Evolutionary conservation across 1,139 yeast species (phyloP).

Genomic region (Arxiozyma slooffiae): DNA sequence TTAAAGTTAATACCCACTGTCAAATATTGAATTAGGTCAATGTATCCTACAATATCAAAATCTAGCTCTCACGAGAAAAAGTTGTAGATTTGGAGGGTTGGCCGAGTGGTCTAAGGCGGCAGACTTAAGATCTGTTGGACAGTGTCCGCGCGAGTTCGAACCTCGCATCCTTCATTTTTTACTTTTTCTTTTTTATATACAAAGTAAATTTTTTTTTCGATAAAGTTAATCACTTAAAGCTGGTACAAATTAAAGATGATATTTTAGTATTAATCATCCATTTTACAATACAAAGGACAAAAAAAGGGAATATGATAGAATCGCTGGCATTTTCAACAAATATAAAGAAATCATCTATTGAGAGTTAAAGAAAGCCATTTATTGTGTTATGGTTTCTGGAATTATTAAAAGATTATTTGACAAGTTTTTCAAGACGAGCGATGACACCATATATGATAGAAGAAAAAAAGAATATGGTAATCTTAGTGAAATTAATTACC

Average conservation of each 20-base stretch:
- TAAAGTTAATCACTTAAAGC: too few relatives aligned
- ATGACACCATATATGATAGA: not conserved
- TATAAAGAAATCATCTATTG: too few relatives aligned
- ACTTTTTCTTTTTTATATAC: constrained; percentile 34
- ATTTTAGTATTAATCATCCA: too few relatives aligned
- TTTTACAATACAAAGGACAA: not conserved
- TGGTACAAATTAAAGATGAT: too few relatives aligned
- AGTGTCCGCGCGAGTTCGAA: constrained; percentile 76
- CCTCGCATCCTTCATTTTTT: constrained; percentile 69
- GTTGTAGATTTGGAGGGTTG: constrained; percentile 15
- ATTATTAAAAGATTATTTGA: not conserved
- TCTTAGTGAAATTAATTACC: not conserved
- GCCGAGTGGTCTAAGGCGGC: constrained; percentile 20
- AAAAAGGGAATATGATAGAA: too few relatives aligned
- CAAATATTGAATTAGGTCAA: too few relatives aligned
- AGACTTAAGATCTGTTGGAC: constrained; percentile 28
- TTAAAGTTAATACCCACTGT: too few relatives aligned
- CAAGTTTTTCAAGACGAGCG: not conserved
- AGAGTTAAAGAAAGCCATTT: not conserved
- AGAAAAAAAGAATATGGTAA: constrained; percentile 3
- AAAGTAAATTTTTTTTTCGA: not conserved
- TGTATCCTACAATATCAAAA: too few relatives aligned
- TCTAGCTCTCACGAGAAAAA: too few relatives aligned
- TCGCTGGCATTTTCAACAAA: not conserved
- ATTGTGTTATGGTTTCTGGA: not conserved